Evolutionary conservation across 2,329 filamentous ascomycete genomes (phyloP).

Genomic region (Clonostachys solani): DNA sequence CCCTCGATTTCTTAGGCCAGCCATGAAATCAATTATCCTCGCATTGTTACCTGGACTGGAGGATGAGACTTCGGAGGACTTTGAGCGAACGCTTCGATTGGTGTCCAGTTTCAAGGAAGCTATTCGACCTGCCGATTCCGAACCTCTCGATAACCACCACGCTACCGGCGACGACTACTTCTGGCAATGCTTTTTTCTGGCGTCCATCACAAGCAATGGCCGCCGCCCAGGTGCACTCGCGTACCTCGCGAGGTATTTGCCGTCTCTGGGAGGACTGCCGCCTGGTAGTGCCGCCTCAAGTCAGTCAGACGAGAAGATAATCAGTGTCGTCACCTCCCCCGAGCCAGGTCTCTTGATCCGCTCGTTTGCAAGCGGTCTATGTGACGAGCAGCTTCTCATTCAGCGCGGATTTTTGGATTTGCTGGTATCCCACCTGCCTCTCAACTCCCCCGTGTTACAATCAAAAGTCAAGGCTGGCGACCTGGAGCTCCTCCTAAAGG

Average conservation of each 20-base stretch:
- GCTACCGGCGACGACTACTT: conserved; percentile 78
- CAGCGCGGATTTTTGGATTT: conserved; percentile 93
- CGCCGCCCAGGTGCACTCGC: conserved; percentile 83
- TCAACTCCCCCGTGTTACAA: conserved; percentile 79
- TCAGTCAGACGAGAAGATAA: conserved; percentile 42
- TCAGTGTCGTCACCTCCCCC: conserved; percentile 72
- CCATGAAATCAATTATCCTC: conserved; percentile 84
- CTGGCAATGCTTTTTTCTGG: conserved; percentile 96
- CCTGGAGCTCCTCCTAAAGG: conserved; percentile 74
- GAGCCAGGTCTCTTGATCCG: conserved; percentile 88
- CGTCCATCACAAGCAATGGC: conserved; percentile 83
- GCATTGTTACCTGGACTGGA: conserved; percentile 89
- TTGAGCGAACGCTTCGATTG: conserved; percentile 78
- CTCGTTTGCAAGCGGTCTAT: conserved; percentile 86
- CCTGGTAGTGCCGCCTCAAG: conserved; percentile 4
- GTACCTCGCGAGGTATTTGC: conserved; percentile 76
- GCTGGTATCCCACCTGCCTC: conserved; percentile 82
- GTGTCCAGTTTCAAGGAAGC: conserved; percentile 72
- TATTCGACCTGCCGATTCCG: conserved; percentile 50
- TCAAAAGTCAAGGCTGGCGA: conserved; percentile 68
- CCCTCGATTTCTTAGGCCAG: conserved; percentile 69
- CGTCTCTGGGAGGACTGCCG: conserved; percentile 22
- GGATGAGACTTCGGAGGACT: conserved; percentile 96
- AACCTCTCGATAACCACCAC: conserved; percentile 46
- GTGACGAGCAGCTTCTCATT: conserved; percentile 83